Percentiles rank a stretch among this genome's conserved stretches.
phyloP scores from a whole-genome alignment of 805 yeast genomes.

The Jamesozyma piceae region DNA sequence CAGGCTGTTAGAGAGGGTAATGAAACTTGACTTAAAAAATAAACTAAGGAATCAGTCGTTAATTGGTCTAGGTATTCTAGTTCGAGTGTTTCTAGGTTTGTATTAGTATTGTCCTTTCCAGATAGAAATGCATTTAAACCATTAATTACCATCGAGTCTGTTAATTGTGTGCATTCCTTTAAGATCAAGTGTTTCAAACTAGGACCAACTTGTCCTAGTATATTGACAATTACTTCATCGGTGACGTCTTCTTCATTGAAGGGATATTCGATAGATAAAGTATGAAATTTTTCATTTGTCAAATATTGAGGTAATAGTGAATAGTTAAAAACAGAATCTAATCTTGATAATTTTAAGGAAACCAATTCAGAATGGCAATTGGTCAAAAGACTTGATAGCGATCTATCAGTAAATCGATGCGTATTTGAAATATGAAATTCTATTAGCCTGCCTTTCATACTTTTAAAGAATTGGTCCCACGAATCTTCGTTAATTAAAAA shows the following conservation, averaged over 20 bases:
- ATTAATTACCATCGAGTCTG: slow-evolving; percentile 50
- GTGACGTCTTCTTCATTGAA: slow-evolving; percentile 52
- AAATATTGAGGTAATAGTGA: slow-evolving; percentile 59
- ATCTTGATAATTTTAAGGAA: slow-evolving; percentile 51
- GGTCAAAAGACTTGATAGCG: slow-evolving; percentile 52
- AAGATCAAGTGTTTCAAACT: slow-evolving; percentile 48
- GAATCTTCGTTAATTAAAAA: slow-evolving; percentile 65
- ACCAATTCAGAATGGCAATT: slow-evolving; percentile 49
- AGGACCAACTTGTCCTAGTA: slow-evolving; percentile 55
- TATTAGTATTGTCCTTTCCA: slow-evolving; percentile 14
- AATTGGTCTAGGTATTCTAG: slow-evolving; percentile 52
- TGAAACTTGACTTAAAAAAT: slow-evolving; percentile 42
- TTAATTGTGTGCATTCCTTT: slow-evolving; percentile 65
- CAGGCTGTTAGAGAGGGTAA: slow-evolving; percentile 51
- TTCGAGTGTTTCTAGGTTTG: slow-evolving; percentile 44
- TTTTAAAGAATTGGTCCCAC: slow-evolving; percentile 71
- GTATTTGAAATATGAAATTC: slow-evolving; percentile 67
- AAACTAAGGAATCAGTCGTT: slow-evolving; percentile 56
- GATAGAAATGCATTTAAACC: slow-evolving; percentile 54
- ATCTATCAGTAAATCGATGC: slow-evolving; percentile 66
- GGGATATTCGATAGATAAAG: slow-evolving; percentile 63
- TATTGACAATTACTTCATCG: slow-evolving; percentile 56
- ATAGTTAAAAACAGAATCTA: slow-evolving; percentile 65
- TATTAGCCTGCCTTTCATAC: slow-evolving; percentile 43
- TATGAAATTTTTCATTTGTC: slow-evolving; percentile 35